Conservation (phyloP, 768 basidiomycete species). For the Lactarius akahatsu region DNA sequence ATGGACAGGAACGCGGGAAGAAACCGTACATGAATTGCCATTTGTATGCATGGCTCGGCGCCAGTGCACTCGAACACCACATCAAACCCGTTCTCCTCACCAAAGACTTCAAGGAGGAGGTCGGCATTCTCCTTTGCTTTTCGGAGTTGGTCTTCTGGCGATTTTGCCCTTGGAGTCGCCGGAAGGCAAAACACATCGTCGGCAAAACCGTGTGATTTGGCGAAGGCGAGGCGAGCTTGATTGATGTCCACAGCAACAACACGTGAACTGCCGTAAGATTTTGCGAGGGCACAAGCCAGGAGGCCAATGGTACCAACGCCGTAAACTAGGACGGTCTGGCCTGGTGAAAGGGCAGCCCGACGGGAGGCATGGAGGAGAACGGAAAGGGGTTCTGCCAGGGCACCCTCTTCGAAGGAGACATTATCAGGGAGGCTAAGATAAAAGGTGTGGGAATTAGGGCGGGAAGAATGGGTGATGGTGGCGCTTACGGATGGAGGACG, state of each 20-base stretch:
- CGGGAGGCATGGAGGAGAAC: slow-evolving; percentile 71
- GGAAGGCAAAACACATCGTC: slow-evolving; percentile 69
- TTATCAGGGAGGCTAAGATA: slow-evolving; percentile 64
- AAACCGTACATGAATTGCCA: slow-evolving; percentile 79
- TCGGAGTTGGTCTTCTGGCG: slow-evolving; percentile 55
- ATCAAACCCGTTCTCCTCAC: slow-evolving; percentile 77
- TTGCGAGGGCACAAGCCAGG: slow-evolving; percentile 80
- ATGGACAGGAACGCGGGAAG: slow-evolving; percentile 19
- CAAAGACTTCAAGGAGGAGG: slow-evolving; percentile 54
- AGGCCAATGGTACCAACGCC: slow-evolving; percentile 94
- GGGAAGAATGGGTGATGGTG: slow-evolving; percentile 10
- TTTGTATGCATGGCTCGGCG: slow-evolving; percentile 87
- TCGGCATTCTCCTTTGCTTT: slow-evolving; percentile 59
- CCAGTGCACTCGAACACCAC: slow-evolving; percentile 95
- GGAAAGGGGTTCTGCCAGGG: slow-evolving; percentile 91
- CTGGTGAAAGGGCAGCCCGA: slow-evolving; percentile 44
- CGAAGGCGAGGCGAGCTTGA: slow-evolving; percentile 74
- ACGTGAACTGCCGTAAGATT: slow-evolving; percentile 63
- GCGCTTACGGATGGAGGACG: slow-evolving; percentile 78
- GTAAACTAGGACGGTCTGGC: slow-evolving; percentile 80
- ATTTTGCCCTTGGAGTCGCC: slow-evolving; percentile 45
- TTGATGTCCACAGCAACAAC: slow-evolving; percentile 89
- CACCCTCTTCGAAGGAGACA: slow-evolving; percentile 75
- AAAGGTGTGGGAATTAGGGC: slow-evolving; percentile 8
- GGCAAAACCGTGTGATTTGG: slow-evolving; percentile 71